Conservation (phyloP, 1,284 basidiomycete species). For the Thecaphora thlaspeos region DNA sequence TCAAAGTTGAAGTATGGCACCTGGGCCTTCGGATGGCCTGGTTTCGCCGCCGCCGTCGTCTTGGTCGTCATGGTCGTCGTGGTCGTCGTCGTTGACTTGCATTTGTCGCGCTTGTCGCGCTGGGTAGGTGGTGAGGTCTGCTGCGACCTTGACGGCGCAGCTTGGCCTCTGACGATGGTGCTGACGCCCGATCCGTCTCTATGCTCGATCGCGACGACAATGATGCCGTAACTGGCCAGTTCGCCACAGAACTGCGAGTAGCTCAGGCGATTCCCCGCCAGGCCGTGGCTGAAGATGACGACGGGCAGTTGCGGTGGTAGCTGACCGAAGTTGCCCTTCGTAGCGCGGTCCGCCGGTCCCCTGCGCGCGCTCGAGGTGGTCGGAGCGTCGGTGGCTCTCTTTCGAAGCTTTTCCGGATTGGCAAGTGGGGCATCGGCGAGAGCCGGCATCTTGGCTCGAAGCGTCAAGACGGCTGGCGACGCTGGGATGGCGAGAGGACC, state of each 20-base stretch:
- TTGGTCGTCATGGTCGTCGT: neutral
- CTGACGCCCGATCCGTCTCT: constrained; percentile 62
- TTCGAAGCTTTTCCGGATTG: constrained; percentile 22
- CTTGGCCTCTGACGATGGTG: constrained; percentile 52
- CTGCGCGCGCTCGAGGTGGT: neutral
- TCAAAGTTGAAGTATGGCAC: constrained; percentile 56
- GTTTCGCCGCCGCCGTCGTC: neutral
- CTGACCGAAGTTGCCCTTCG: constrained; percentile 27
- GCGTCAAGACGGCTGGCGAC: constrained; percentile 31
- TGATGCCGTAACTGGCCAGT: constrained; percentile 42
- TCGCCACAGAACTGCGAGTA: constrained; percentile 52
- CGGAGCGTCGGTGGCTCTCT: neutral
- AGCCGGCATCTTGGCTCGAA: constrained; percentile 22
- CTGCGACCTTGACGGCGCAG: constrained; percentile 4
- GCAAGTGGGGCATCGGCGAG: constrained; percentile 34
- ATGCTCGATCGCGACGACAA: constrained; percentile 63
- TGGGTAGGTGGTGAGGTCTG: too few species aligned
- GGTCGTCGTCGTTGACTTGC: constrained; percentile 1
- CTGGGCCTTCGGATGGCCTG: constrained; percentile 5
- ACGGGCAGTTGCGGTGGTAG: constrained; percentile 37
- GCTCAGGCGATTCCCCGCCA: constrained; percentile 46
- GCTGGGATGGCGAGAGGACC: constrained; percentile 32
- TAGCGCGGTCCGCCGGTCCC: constrained; percentile 7
- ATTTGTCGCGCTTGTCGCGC: too few species aligned
- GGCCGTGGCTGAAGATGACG: constrained; percentile 46